A percentile compares a stretch with the other conserved stretches of the same genome.
phyloP scores from a whole-genome alignment of 2,329 filamentous ascomycete genomes.

The Thelonectria olida region DNA sequence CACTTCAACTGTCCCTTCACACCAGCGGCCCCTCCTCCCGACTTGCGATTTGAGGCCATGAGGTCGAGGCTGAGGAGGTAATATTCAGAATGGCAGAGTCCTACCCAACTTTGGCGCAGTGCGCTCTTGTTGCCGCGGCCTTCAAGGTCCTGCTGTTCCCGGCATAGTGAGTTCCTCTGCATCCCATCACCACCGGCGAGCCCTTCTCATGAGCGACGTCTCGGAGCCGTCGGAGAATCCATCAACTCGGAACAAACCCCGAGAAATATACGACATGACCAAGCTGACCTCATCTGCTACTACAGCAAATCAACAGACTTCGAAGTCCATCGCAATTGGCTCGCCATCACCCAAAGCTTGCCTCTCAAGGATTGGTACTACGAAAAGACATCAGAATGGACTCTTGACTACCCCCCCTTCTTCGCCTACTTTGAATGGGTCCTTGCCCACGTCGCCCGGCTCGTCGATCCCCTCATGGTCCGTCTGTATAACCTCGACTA shows the following conservation, averaged over 20 bases:
- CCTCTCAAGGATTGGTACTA: constrained; percentile 93
- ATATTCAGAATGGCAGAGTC: constrained; percentile 73
- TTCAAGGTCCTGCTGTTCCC: constrained; percentile 94
- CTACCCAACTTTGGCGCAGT: constrained; percentile 89
- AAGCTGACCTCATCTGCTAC: constrained; percentile 2
- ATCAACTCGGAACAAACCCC: background rate
- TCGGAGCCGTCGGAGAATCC: background rate
- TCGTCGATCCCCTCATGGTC: constrained; percentile 84
- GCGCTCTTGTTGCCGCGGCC: constrained; percentile 84
- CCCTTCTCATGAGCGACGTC: background rate
- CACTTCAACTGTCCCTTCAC: background rate
- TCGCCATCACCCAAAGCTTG: constrained; percentile 92
- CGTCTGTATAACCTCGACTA: constrained; percentile 83
- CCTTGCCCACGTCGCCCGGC: constrained; percentile 81
- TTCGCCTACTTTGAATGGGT: constrained; percentile 98
- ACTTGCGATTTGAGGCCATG: constrained; percentile 33
- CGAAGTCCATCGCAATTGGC: constrained; percentile 98
- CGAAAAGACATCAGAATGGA: constrained; percentile 99
- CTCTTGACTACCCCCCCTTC: constrained; percentile 97
- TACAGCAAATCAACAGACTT: constrained; percentile 97
- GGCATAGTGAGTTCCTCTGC: constrained; percentile 76
- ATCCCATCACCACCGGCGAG: background rate
- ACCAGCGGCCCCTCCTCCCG: constrained; percentile 3
- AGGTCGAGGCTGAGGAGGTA: constrained; percentile 27
- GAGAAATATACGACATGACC: background rate